Evolutionary conservation across 108 stramenopile species (phyloP).

Genomic region (Epipyxis sp.): DNA sequence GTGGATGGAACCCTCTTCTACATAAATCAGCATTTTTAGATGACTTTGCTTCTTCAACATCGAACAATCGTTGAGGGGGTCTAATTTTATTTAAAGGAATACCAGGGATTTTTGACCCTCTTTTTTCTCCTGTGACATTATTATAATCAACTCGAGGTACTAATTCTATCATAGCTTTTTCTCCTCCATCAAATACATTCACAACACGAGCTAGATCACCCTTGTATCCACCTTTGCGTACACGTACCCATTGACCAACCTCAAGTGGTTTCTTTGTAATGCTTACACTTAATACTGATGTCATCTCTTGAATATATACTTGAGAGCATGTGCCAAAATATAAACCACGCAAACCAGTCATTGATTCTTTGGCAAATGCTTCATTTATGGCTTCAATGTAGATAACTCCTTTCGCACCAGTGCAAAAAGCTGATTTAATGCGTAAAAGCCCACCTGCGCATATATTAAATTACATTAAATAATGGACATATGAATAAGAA

Average conservation of each 20-base stretch:
- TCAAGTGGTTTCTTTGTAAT: slow-evolving; percentile 83
- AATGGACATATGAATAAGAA: too few species aligned
- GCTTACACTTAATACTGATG: slow-evolving; percentile 82
- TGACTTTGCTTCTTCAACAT: neutral
- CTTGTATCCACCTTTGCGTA: slow-evolving; percentile 86
- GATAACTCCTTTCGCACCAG: slow-evolving; percentile 78
- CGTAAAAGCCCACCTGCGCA: too few species aligned
- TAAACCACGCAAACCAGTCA: slow-evolving; percentile 73
- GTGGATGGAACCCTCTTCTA: neutral
- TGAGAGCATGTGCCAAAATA: slow-evolving; percentile 72
- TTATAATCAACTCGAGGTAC: slow-evolving; percentile 81
- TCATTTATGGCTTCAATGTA: slow-evolving; percentile 88
- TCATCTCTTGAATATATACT: slow-evolving; percentile 89
- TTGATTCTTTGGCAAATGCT: slow-evolving; percentile 79
- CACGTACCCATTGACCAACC: slow-evolving; percentile 88
- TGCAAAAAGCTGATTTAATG: slow-evolving; percentile 76
- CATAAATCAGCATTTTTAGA: neutral
- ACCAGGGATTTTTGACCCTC: neutral
- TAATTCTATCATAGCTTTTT: slow-evolving; percentile 80
- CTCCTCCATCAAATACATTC: slow-evolving; percentile 75
- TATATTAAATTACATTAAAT: too few species aligned
- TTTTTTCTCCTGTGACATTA: neutral
- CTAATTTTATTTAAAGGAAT: neutral
- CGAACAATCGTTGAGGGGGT: slow-evolving; percentile 24
- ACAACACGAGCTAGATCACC: slow-evolving; percentile 89